Conservation (phyloP, 495 filamentous ascomycete species). For the Podospora bellae-mahoneyi region DNA sequence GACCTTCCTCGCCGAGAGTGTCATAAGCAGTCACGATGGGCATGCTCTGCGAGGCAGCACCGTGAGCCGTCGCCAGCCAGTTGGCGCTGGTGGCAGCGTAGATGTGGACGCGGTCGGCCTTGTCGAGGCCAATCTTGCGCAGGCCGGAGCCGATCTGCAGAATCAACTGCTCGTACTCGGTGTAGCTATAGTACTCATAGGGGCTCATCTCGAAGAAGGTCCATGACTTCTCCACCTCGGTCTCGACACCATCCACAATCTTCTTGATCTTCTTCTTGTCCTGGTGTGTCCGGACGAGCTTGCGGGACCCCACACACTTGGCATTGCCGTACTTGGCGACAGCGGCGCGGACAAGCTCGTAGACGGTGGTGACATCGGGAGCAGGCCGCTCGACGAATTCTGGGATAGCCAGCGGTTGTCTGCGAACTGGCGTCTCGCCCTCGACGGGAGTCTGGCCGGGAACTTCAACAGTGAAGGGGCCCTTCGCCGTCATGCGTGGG, state of each 20-base stretch:
- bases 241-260: constrained; percentile 82
- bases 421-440: constrained; percentile 88
- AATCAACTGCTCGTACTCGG: constrained; percentile 77
- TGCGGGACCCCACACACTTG: constrained; percentile 77
- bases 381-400: constrained; percentile 58
- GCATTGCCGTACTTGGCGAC: constrained; percentile 83
- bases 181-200: constrained; percentile 84
- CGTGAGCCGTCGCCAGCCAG: constrained; percentile 68
- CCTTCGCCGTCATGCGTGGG: constrained; percentile 59
- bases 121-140: constrained; percentile 72
- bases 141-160: constrained; percentile 73
- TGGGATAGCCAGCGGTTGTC: constrained; percentile 68
- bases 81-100: constrained; percentile 84
- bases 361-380: constrained; percentile 75
- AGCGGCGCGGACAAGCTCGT: constrained; percentile 76
- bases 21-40: constrained; percentile 71
- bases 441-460: constrained; percentile 66
- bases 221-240: constrained; percentile 93
- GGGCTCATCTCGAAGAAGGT: constrained; percentile 88
- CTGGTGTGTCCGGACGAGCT: constrained; percentile 77
- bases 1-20: constrained; percentile 88
- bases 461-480: constrained; percentile 76
- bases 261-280: constrained; percentile 98
- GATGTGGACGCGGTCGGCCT: constrained; percentile 74
- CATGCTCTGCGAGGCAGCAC: constrained; percentile 55